Evolutionary conservation across 805 yeast species (phyloP).

Genomic region (Pichia phayaonensis): DNA sequence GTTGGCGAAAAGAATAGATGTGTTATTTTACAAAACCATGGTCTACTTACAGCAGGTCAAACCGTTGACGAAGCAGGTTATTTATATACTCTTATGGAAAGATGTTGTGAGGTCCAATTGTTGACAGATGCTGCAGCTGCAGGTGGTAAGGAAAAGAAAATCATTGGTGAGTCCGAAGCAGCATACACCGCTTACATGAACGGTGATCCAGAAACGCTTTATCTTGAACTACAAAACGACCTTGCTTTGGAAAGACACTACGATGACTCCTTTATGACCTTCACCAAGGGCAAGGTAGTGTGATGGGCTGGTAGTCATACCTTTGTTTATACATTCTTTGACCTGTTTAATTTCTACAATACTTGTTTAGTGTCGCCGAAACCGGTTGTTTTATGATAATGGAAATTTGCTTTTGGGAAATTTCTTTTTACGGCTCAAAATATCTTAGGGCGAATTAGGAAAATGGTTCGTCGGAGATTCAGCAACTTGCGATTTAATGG

Average conservation of each 20-base stretch:
- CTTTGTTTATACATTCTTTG: not conserved
- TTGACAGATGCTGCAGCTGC: constrained; percentile 46
- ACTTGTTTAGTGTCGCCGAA: not conserved
- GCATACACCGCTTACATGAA: constrained; percentile 52
- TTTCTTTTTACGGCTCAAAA: no score
- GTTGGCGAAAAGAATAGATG: constrained; percentile 51
- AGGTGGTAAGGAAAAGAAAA: constrained; percentile 32
- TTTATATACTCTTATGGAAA: constrained; percentile 55
- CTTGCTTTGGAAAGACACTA: constrained; percentile 38
- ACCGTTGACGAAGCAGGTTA: constrained; percentile 74
- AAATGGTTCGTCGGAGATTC: no score
- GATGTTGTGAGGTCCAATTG: constrained; percentile 58
- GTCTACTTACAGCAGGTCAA: constrained; percentile 59
- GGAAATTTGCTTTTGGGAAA: no score
- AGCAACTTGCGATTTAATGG: no score
- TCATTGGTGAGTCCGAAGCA: constrained; percentile 57
- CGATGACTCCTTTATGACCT: constrained; percentile 24
- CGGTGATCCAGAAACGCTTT: constrained; percentile 61
- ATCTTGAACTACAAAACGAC: constrained; percentile 69
- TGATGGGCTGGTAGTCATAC: not conserved
- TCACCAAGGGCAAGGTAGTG: constrained; percentile 13
- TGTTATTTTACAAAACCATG: constrained; percentile 60
- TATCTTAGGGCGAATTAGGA: no score
- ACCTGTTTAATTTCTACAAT: no score
- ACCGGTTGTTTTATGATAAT: no score